Evolutionary conservation across 2,329 filamentous ascomycete species (phyloP).

Genomic region (Aureobasidium leucospermi): DNA sequence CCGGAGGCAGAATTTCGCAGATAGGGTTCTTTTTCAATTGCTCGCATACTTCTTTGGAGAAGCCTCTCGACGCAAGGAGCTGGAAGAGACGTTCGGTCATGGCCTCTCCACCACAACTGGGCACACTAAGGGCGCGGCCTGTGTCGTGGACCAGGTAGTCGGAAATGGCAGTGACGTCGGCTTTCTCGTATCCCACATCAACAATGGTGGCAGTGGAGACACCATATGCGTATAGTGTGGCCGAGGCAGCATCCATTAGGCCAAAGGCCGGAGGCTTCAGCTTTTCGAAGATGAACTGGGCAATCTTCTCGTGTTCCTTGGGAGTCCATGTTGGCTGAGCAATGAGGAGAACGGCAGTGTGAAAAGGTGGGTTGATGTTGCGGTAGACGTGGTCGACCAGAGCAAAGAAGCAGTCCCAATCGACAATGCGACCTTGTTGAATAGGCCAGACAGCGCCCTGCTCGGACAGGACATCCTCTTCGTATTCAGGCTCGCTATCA

Average conservation of each 20-base stretch:
- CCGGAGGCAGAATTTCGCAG: constrained; percentile 52
- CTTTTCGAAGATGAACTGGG: constrained; percentile 94
- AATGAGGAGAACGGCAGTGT: constrained; percentile 88
- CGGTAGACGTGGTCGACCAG: constrained; percentile 89
- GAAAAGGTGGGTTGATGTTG: constrained; percentile 81
- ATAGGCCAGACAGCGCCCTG: constrained; percentile 90
- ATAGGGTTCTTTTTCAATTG: constrained; percentile 58
- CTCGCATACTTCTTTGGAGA: constrained; percentile 56
- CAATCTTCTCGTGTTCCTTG: constrained; percentile 77
- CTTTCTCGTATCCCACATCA: constrained; percentile 87
- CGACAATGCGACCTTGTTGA: constrained; percentile 68
- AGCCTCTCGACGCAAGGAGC: constrained; percentile 54
- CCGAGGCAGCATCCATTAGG: constrained; percentile 80
- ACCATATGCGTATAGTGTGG: constrained; percentile 74
- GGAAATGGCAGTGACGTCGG: constrained; percentile 82
- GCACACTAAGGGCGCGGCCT: constrained; percentile 53
- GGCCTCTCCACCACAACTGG: constrained; percentile 74
- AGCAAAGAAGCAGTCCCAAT: constrained; percentile 91
- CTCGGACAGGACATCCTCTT: constrained; percentile 80
- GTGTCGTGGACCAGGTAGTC: constrained; percentile 71
- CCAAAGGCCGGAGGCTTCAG: constrained; percentile 90
- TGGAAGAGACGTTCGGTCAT: constrained; percentile 69
- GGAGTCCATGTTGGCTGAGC: constrained; percentile 85
- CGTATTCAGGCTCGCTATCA: constrained; percentile 61
- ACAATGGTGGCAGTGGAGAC: constrained; percentile 75